Base-by-base conservation (phyloP, 495 filamentous ascomycete species). In the Penicillium bovifimosum region DNA sequence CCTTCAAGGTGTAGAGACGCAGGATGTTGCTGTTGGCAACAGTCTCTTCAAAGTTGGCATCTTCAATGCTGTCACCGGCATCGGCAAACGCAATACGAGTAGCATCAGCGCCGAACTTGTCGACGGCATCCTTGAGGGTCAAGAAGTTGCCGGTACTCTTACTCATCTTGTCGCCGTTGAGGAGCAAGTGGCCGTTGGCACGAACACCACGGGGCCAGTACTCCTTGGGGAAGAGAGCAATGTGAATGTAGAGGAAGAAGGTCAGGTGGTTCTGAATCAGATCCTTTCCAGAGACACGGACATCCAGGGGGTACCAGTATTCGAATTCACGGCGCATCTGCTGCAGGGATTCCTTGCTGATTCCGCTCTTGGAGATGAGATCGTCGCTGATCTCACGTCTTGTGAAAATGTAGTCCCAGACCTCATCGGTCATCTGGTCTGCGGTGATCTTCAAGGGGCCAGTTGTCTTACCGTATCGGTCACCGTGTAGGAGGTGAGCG, bases 161-260 rank as follows among this genome's bases (percentile, higher is more conserved):
- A 68, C 81, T 84, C 93, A 97, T 96, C 77, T 96, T 98, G 56
- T 95, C 88, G 33, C 91, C 91, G 63, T 96, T 97, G 41, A 97
- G 79, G 63, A 95, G 81, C 53, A 96, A 78, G 72, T 96, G 92
- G 7, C 93, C 93, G 64, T 98, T 98, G 35, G 85, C 83, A 48
- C 93, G 84, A 47, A 97, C 74, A 43, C 83, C 83, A 43, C 78
- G 77, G 14, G 91, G 92, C 90, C 91, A 96, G 76, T 87, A 90
- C 61, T 95, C 81, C 36, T 79, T 75, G 9, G 85, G 81, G 76
- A 95, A 97, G 47, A 98, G 80, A 5, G 93, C 93, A 54, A 90
- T 68, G 70, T 98, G 93, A 61, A 92, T 86, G 76, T 98, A 98
- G 39, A 98, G 82, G 81, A 87, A 92, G 80, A 98, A 98, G 29